Evolutionary conservation across 2,329 filamentous ascomycete genomes (phyloP).

Genomic region (Chrysoporthe austroafricana): DNA sequence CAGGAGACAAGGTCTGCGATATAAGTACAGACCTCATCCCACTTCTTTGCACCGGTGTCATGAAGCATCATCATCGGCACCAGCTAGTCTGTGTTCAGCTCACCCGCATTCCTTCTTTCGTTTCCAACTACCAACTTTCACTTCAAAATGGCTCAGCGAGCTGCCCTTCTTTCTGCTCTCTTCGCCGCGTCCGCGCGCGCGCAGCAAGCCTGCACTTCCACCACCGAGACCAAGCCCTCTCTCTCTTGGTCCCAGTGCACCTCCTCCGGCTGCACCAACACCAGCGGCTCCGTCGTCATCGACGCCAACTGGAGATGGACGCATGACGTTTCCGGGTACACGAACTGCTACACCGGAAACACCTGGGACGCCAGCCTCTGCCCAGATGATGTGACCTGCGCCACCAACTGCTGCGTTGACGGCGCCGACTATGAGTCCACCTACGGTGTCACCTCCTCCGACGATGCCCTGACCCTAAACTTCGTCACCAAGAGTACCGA

Average conservation of each 20-base stretch:
- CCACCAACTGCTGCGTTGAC: conserved; percentile 49
- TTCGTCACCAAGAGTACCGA: conserved; percentile 53
- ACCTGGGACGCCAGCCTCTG: conserved; percentile 41
- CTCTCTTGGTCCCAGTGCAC: conserved; percentile 60
- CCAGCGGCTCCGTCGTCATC: conserved; percentile 56
- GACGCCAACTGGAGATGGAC: conserved; percentile 68
- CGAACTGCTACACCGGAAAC: conserved; percentile 63
- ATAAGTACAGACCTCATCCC: conserved; percentile 23
- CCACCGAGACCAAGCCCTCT: conserved; percentile 55
- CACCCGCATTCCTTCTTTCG: conserved; percentile 19
- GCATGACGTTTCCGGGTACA: conserved; percentile 49
- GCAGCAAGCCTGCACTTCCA: conserved; percentile 55
- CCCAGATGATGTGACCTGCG: conserved; percentile 46
- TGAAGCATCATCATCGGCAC: conserved; percentile 18
- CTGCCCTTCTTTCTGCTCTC: conserved; percentile 42
- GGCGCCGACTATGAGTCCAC: conserved; percentile 50
- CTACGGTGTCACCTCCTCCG: conserved; percentile 51
- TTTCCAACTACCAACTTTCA: conserved; percentile 26
- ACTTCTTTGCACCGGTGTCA: background rate
- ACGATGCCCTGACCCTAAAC: conserved; percentile 51
- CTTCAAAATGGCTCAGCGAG: conserved; percentile 29
- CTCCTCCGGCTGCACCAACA: conserved; percentile 52
- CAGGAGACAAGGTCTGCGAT: conserved; percentile 5
- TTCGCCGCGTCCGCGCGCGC: conserved; percentile 46
- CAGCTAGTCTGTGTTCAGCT: conserved; percentile 23